Evolutionary conservation across 2,329 filamentous ascomycete species (phyloP), one percentile per base, ranked within the genome.

Genomic region (Phialocephala subalpina): DNA sequence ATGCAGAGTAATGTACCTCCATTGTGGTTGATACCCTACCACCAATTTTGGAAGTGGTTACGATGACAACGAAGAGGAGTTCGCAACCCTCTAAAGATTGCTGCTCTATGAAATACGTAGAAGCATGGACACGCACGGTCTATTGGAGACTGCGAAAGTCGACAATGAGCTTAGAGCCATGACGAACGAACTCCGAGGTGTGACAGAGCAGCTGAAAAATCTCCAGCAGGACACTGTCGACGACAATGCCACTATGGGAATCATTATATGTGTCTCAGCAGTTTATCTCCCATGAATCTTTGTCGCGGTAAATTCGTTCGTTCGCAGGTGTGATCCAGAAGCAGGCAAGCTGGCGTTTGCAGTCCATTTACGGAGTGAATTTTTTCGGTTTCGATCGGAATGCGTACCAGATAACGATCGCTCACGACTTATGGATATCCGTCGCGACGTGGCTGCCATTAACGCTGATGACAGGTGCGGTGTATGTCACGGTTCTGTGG

Each of bases 321-420:
- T 16, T 16, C 18, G 9, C 42, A 42, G 12, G 12, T 14, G 18
- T 42, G n/a, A n/a, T n/a, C n/a, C n/a, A n/a, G n/a, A n/a, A 42
- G 12, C 12, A n/a, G 14, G 38, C 4, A 14, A 42, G 16, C 42
- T 47, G n/a, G 20, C 42, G 4, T 47, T 18, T 22, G 2, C 16
- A 47, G 42, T 47, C 42, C 42, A 18, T 47, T 14, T 47, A 47
- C n/a, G 42, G 42, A 18, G 20, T 18, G n/a, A 47, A 47, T 18
- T 47, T 47, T 11, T 47, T 47, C 42, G 18, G 20, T 20, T 47
- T 47, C n/a, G 42, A 47, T 22, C 42, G 20, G 18, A 47, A 47
- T 47, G 42, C 42, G n/a, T 47, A 3, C 42, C 42, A 20, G 42
- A 47, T 47, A 47, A 47, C 42, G 42, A 47, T 47, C n/a, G 42